Percentiles rank a stretch among this genome's conserved stretches.
phyloP scores from a whole-genome alignment of 2,329 filamentous ascomycete genomes.

The Beauveria scarabaeidicola region DNA sequence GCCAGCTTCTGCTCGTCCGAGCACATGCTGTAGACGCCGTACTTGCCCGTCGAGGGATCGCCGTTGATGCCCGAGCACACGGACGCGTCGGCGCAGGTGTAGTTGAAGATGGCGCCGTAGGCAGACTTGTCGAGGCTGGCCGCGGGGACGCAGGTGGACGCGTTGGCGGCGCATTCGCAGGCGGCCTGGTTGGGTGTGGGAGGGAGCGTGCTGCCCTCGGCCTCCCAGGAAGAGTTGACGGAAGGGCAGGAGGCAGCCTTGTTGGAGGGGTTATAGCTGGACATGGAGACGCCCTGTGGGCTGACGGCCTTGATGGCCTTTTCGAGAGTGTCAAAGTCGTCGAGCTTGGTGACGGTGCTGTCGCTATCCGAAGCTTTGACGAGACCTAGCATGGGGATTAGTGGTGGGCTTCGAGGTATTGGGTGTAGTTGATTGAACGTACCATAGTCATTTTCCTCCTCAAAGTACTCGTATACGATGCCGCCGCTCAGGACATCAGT shows the following conservation, averaged over 20 bases:
- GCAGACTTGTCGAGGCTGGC: slow-evolving; percentile 46
- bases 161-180: slow-evolving; percentile 78
- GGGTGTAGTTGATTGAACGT: slow-evolving; percentile 20
- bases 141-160: slow-evolving; percentile 61
- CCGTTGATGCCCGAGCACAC: slow-evolving; percentile 5
- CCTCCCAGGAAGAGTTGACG: slow-evolving; percentile 55
- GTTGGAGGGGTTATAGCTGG: slow-evolving; percentile 66
- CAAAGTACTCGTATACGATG: slow-evolving; percentile 98
- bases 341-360: slow-evolving; percentile 57
- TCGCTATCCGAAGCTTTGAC: slow-evolving; percentile 51
- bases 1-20: slow-evolving; percentile 59
- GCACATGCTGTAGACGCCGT: slow-evolving; percentile 76
- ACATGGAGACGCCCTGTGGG: slow-evolving; percentile 57
- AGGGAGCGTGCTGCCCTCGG: slow-evolving; percentile 55
- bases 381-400: slow-evolving; percentile 42
- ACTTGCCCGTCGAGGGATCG: slow-evolving; percentile 40
- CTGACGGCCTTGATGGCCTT: slow-evolving; percentile 58
- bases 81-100: slow-evolving; percentile 6
- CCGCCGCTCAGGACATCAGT: slow-evolving; percentile 82
- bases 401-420: not conserved
- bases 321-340: slow-evolving; percentile 67
- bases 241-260: slow-evolving; percentile 64
- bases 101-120: slow-evolving; percentile 38
- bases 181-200: slow-evolving; percentile 70
- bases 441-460: slow-evolving; percentile 85